Base-by-base conservation (phyloP, 2,329 filamentous ascomycete species). In the Sclerotinia borealis region DNA sequence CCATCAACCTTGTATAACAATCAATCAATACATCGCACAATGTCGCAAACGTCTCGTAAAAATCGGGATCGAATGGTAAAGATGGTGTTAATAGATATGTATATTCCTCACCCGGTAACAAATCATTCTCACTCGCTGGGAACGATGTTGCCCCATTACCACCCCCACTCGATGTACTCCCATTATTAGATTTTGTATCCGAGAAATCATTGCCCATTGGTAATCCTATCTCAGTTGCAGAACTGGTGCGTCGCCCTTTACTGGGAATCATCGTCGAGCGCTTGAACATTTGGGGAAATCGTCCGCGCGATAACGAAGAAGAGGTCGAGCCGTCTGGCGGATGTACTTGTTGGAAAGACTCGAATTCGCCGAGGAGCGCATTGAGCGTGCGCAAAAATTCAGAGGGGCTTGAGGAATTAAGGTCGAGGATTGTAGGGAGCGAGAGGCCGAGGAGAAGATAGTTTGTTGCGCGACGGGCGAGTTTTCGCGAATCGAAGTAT, bases 21-120 rank as follows among this genome's bases (percentile, higher is more conserved):
- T 98, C 95, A 71, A 97, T 96, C 66, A 99, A 79, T 3, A 96
- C 91, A 74, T 99, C 95, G 78, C 95, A 98, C 8, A 99, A 81
- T 15, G 95, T 97, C 17, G 92, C 89, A 78, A 98, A 98, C 0
- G 93, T 97, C 78, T 96, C 92, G 76, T 93, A 95, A 72, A 96
- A 99, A 76, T 99, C 95, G 0, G 95, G 95, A 68, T 98, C 93
- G 73, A 99, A 99, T 0, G 95, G 95, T 54, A 99, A 79, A 19
- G 87, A 89, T 0, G 95, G 95, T n/a, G 93, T 98, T 25, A 97
- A 82, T 1, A 99, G 81, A 74, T 93, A 88, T 0, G 87, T 86
- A 75, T 97, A 99, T 72, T 96, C 91, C 73, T 96, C 92, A 43
- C 92, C 92, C 0, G 90, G 88, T 1, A 90, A 79, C 29, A 92